Base-by-base conservation (phyloP, 371 early-diverging fungal genomes). In the Capillidium heterosporum region DNA sequence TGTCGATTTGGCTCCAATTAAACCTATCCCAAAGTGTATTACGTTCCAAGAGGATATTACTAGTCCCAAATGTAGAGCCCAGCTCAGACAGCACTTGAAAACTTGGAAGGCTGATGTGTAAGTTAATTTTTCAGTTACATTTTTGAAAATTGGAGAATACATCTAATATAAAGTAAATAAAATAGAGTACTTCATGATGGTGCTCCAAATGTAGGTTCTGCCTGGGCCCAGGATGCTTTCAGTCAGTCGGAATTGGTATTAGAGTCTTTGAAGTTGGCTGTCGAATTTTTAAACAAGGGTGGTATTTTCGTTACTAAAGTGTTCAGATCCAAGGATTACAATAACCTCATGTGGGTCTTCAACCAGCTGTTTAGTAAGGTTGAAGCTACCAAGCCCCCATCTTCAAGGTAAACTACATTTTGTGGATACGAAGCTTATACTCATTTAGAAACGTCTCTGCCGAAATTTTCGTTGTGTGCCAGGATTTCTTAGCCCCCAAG, bases 241-340 rank as follows among this genome's bases (percentile, higher is more conserved):
- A 78, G 87, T 31, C 99, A 99, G 73, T 85, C 92, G 24, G 99
- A 98, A 70, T 82, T 99, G 58, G 92, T 91, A 51, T 75, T 99
- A 57, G 81, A 83, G 66, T 89, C 99, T 5, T 67, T 97, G 41
- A 95, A 92, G 69, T 80, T 99, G 28, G 96, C 99, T 1, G 84
- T 89, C 1, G 91, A 97, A 67, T 97, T 99, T 65, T 72, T 99
- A 59, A 71, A 68, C 48, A 87, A 89, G 59, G 94, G 91, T 49
- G 99, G 99, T 69, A 63, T 80, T n/a, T 99, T 99, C 74, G 91
- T 99, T 32, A 99, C 98, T 65, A 99, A 99, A 71, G 91, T 99
- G 28, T 99, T 98, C 74, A 70, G 99, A 60, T 97, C 98, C 60
- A 94, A 95, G 71, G 99, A 99, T 80, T 99, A 98, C 84, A 94